A percentile compares a stretch with the other conserved stretches of the same genome.
Conservation (phyloP, 2,329 filamentous ascomycete genomes). For the Allantophomopsis lycopodina region DNA sequence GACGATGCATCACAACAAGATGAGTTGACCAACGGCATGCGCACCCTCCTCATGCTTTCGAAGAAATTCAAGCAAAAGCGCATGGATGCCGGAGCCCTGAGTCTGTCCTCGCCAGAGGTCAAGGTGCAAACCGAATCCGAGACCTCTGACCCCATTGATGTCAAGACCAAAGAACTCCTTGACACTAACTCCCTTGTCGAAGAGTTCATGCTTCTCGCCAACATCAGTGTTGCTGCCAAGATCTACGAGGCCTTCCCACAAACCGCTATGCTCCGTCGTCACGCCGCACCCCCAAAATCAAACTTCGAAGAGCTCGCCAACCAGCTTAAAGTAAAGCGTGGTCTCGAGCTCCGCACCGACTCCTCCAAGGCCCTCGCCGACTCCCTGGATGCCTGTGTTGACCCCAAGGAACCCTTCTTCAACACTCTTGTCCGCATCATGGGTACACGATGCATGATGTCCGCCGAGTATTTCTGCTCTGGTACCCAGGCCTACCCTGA, state of each 20-base stretch:
- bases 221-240: constrained; percentile 82
- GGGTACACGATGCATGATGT: constrained; percentile 98
- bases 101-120: constrained; percentile 94
- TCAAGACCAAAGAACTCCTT: constrained; percentile 87
- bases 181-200: constrained; percentile 97
- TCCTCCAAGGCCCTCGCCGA: constrained; percentile 89
- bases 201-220: constrained; percentile 98
- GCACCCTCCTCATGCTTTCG: constrained; percentile 73
- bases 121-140: constrained; percentile 92
- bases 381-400: constrained; percentile 74
- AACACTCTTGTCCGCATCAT: constrained; percentile 97
- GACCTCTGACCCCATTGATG: constrained; percentile 88
- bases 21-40: constrained; percentile 80
- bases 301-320: constrained; percentile 92
- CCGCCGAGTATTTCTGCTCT: constrained; percentile 94
- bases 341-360: constrained; percentile 67
- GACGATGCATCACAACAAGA: constrained; percentile 82
- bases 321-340: constrained; percentile 79
- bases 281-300: constrained; percentile 82
- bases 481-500: constrained; percentile 87
- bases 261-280: constrained; percentile 83
- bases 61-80: constrained; percentile 91
- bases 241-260: constrained; percentile 90
- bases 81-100: constrained; percentile 89
- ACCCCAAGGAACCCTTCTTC: constrained; percentile 80